A percentile compares a stretch with the other conserved stretches of the same genome.
Evolutionary conservation across 257 asterid genomes (phyloP).

Genomic region (Forsythia viridissima): DNA sequence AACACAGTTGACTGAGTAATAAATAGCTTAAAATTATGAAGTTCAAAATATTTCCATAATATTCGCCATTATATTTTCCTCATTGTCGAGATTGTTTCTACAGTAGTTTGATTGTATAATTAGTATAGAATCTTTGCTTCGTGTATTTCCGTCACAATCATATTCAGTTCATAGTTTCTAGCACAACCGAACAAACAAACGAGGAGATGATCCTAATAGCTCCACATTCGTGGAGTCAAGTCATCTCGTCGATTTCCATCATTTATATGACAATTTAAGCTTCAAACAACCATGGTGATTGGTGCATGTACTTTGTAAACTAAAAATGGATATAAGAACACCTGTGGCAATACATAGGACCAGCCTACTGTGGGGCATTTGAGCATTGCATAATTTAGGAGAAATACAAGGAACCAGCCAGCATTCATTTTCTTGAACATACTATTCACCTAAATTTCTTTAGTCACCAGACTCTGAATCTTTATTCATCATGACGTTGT

Average conservation of each 20-base stretch:
- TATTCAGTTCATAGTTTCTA: not conserved
- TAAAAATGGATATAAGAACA: not conserved
- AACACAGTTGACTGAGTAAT: too few species aligned
- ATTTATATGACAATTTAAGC: not conserved
- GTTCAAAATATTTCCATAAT: too few species aligned
- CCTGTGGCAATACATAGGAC: not conserved
- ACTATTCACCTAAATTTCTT: not conserved
- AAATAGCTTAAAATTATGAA: too few species aligned
- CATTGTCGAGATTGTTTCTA: too few species aligned
- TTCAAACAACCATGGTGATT: not conserved
- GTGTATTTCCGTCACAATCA: not conserved
- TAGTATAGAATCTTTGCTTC: too few species aligned
- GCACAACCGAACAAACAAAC: not conserved
- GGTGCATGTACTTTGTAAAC: not conserved
- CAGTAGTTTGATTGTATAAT: too few species aligned
- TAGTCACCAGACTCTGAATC: not conserved
- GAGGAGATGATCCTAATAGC: not conserved
- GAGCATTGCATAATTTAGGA: not conserved
- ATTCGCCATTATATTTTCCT: too few species aligned
- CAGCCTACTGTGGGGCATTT: conserved; percentile 18
- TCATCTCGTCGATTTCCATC: not conserved
- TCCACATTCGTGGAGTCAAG: not conserved
- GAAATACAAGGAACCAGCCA: conserved; percentile 10
- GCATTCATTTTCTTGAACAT: not conserved
- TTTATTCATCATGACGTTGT: not conserved